phyloP scores from a whole-genome alignment of 306 rosid species.

The Sicyos baderoa region DNA sequence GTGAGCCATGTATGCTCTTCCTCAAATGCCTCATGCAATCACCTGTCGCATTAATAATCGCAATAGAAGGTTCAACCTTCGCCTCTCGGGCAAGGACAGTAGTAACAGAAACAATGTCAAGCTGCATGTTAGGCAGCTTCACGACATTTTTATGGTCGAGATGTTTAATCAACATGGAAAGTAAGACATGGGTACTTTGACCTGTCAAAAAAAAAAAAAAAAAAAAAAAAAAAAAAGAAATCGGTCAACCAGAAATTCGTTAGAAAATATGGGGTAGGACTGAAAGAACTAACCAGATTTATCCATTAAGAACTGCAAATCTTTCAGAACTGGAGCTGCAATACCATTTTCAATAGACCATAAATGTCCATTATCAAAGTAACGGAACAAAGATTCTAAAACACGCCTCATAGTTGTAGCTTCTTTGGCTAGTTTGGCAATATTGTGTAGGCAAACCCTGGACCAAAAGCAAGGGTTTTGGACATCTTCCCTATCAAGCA shows the following conservation, averaged over 20 bases:
- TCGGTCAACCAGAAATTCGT: not conserved
- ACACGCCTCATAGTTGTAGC: slow-evolving; percentile 84
- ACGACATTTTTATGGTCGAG: slow-evolving; percentile 80
- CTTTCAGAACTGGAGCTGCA: slow-evolving; percentile 66
- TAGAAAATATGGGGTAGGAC: slow-evolving; percentile 1
- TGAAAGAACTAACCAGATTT: slow-evolving; percentile 43
- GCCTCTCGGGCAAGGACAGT: slow-evolving; percentile 63
- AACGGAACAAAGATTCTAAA: slow-evolving; percentile 77
- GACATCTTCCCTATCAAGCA: slow-evolving; percentile 65
- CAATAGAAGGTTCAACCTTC: slow-evolving; percentile 64
- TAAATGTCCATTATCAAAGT: slow-evolving; percentile 55
- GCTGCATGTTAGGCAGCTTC: slow-evolving; percentile 64
- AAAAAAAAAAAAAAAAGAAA: not conserved
- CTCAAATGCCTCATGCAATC: slow-evolving; percentile 86
- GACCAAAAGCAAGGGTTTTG: slow-evolving; percentile 77
- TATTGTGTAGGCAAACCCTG: slow-evolving; percentile 75
- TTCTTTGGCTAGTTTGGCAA: slow-evolving; percentile 91
- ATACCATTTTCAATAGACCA: slow-evolving; percentile 71
- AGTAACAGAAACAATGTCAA: slow-evolving; percentile 70
- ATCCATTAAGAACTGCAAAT: slow-evolving; percentile 72
- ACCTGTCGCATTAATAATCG: slow-evolving; percentile 58
- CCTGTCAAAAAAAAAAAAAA: slow-evolving; percentile 36
- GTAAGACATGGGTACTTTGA: slow-evolving; percentile 66
- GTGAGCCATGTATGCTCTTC: slow-evolving; percentile 61
- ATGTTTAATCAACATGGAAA: slow-evolving; percentile 79